phyloP scores from a whole-genome alignment of 768 basidiomycete species.

The Cyathus striatus region DNA sequence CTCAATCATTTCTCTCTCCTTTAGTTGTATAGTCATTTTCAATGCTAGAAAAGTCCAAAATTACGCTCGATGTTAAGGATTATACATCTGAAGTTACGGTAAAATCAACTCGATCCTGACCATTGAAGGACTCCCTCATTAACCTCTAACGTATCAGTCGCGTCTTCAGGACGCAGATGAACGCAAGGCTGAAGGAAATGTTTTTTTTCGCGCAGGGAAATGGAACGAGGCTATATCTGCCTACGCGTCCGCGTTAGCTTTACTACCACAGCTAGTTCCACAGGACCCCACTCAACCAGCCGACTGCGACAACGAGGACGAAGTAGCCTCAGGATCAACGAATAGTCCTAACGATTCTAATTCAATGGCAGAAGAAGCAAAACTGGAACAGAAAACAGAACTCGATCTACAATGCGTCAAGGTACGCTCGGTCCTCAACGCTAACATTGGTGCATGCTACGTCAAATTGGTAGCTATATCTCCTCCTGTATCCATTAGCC shows the following conservation, averaged over 20 bases:
- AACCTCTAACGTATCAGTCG: conserved; percentile 10
- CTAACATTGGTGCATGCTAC: conserved; percentile 87
- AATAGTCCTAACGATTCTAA: conserved; percentile 3
- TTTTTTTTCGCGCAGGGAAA: conserved; percentile 54
- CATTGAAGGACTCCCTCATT: too few species aligned
- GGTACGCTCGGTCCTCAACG: conserved; percentile 67
- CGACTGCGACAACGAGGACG: conserved; percentile 8
- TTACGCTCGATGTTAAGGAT: too few species aligned
- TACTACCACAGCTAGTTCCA: conserved; percentile 5
- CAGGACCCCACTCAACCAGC: conserved; percentile 7
- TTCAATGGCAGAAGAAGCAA: background rate
- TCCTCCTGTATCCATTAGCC: conserved; percentile 2
- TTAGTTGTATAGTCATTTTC: too few species aligned
- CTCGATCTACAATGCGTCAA: conserved; percentile 47
- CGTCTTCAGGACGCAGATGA: conserved; percentile 39
- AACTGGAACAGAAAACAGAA: conserved; percentile 12
- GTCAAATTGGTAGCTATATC: conserved; percentile 62
- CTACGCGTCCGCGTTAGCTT: conserved; percentile 59
- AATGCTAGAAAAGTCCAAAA: too few species aligned
- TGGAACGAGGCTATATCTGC: conserved; percentile 69
- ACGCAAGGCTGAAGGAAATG: conserved; percentile 74
- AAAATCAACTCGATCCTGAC: too few species aligned
- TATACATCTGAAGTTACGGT: too few species aligned
- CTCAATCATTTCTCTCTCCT: too few species aligned
- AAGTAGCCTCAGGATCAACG: conserved; percentile 12